phyloP scores from a whole-genome alignment of 2,329 filamentous ascomycete genomes.

The Fusarium sp. region DNA sequence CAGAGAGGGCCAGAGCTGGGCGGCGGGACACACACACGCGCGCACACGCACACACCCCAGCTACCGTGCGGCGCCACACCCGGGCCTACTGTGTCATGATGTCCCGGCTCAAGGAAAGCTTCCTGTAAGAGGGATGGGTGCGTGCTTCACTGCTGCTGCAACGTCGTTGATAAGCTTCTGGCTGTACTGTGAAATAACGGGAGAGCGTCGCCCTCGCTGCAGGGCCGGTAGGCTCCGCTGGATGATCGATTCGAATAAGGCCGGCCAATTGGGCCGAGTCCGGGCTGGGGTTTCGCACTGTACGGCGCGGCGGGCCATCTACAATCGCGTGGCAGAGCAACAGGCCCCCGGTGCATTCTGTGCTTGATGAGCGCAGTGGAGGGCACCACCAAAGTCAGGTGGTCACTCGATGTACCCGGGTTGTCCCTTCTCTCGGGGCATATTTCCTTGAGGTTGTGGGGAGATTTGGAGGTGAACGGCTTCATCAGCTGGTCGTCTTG shows the following conservation, averaged over 20 bases:
- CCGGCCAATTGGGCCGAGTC: slow-evolving; percentile 46
- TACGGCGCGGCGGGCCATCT: slow-evolving; percentile 9
- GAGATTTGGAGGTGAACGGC: slow-evolving; percentile 28
- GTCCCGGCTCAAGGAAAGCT: slow-evolving; percentile 11
- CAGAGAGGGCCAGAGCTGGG: slow-evolving; percentile 5
- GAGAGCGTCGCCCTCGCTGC: slow-evolving; percentile 22
- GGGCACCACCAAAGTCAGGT: slow-evolving; percentile 37
- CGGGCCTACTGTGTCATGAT: slow-evolving; percentile 32
- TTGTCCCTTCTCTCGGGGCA: slow-evolving; percentile 6
- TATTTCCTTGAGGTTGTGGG: slow-evolving; percentile 32
- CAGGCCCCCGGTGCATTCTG: slow-evolving; percentile 14
- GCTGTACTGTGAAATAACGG: slow-evolving; percentile 3
- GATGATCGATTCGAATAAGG: slow-evolving; percentile 31
- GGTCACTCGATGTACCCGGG: slow-evolving; percentile 30
- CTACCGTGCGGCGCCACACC: slow-evolving; percentile 20
- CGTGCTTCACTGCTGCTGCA: slow-evolving; percentile 11
- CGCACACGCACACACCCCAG: slow-evolving; percentile 4
- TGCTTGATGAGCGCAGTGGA: slow-evolving; percentile 22
- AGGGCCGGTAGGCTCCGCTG: slow-evolving; percentile 30
- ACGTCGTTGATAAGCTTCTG: slow-evolving; percentile 24
- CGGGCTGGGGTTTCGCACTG: slow-evolving; percentile 34
- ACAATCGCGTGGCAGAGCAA: slow-evolving; percentile 22
- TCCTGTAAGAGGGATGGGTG: slow-evolving; percentile 1
- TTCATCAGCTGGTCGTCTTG: slow-evolving; percentile 9
- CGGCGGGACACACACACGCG: background rate